Conservation (phyloP, 2,329 filamentous ascomycete genomes). For the Whalleya microplaca region DNA sequence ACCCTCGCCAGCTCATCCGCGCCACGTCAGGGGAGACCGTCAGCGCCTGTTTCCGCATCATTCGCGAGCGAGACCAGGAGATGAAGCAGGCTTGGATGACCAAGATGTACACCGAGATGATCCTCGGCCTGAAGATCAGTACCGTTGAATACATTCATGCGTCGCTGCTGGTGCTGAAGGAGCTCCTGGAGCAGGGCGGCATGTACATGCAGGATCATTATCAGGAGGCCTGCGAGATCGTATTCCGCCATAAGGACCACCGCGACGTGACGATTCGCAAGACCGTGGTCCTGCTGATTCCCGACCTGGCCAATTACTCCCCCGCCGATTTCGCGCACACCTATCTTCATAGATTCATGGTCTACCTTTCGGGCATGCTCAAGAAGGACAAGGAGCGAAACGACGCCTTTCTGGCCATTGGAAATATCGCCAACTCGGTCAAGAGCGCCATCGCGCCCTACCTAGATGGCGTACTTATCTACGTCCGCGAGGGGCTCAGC, state of each 20-base stretch:
- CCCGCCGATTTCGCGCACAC: slow-evolving; percentile 85
- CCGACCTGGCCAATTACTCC: slow-evolving; percentile 89
- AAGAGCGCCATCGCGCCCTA: slow-evolving; percentile 95
- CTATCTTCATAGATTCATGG: slow-evolving; percentile 95
- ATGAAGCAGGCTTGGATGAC: slow-evolving; percentile 88
- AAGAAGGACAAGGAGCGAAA: slow-evolving; percentile 95
- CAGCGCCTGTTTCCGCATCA: slow-evolving; percentile 93
- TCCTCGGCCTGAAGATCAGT: slow-evolving; percentile 76
- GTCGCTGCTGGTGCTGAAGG: slow-evolving; percentile 90
- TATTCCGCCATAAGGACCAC: slow-evolving; percentile 91
- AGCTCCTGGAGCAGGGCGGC: slow-evolving; percentile 89
- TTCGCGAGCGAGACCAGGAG: slow-evolving; percentile 86
- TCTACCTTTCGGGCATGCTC: slow-evolving; percentile 89
- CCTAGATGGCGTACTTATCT: slow-evolving; percentile 89
- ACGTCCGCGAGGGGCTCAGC: slow-evolving; percentile 88
- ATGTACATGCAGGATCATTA: slow-evolving; percentile 99
- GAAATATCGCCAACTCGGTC: slow-evolving; percentile 93
- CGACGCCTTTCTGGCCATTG: slow-evolving; percentile 92
- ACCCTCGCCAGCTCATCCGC: slow-evolving; percentile 87
- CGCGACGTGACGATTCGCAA: slow-evolving; percentile 84
- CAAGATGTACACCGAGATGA: slow-evolving; percentile 86
- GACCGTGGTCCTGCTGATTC: slow-evolving; percentile 89
- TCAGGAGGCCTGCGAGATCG: slow-evolving; percentile 87
- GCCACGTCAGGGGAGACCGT: slow-evolving; percentile 92
- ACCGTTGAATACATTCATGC: slow-evolving; percentile 90